These are phyloP conservation scores for Hyaloperonospora brassicae DNA, from an alignment of 352 stramenopile species.

Conservation along the genomic window DNA sequence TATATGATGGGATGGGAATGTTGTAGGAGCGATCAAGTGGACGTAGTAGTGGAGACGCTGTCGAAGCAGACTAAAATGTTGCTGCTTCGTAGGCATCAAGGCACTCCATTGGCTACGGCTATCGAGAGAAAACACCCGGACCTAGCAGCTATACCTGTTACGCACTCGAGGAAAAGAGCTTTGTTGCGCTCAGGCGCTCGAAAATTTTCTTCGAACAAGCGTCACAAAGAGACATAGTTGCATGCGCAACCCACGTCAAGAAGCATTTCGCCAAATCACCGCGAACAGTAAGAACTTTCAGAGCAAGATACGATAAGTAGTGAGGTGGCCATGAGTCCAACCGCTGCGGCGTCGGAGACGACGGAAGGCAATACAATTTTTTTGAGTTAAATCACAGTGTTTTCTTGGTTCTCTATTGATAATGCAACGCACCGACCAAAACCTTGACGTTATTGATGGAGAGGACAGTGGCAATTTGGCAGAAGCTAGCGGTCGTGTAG, in stretches of 20 bases:
- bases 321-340: neutral
- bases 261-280: conserved; percentile 19
- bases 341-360: neutral
- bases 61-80: conserved; percentile 28
- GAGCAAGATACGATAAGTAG: neutral
- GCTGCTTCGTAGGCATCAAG: conserved; percentile 42
- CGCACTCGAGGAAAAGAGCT: conserved; percentile 12
- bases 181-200: conserved; percentile 15
- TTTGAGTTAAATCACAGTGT: conserved; percentile 19
- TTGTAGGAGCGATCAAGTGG: conserved; percentile 39
- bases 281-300: conserved; percentile 1
- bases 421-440: conserved; percentile 29
- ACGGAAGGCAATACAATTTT: conserved; percentile 22
- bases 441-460: conserved; percentile 6
- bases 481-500: too few relatives aligned
- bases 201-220: conserved; percentile 21
- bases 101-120: conserved; percentile 32
- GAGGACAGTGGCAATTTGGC: conserved; percentile 15
- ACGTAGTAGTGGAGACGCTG: conserved; percentile 42
- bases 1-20: conserved; percentile 1
- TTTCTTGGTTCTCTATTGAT: conserved; percentile 19
- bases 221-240: conserved; percentile 28
- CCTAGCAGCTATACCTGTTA: conserved; percentile 18
- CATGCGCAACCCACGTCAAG: conserved; percentile 16
- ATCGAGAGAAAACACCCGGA: conserved; percentile 38